Evolutionary conservation across 805 yeast species (phyloP).

Genomic region (Lipomyces mesembrius): DNA sequence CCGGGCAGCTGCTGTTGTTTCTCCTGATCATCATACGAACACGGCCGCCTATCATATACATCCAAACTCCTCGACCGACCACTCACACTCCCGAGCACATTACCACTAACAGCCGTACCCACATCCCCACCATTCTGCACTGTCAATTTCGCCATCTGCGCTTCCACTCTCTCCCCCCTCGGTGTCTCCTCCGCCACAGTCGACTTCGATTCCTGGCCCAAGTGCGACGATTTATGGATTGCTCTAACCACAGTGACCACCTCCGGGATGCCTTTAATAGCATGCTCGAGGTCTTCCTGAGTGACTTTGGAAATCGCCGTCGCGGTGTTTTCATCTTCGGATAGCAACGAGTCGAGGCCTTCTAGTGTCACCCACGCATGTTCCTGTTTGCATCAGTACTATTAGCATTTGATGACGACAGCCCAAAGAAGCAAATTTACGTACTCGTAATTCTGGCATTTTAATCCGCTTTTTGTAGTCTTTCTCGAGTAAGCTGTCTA

Average conservation of each 20-base stretch:
- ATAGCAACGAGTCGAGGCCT: conserved; percentile 46
- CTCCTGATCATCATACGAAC: conserved; percentile 9
- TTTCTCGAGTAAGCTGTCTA: conserved; percentile 65
- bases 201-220: conserved; percentile 9
- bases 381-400: conserved; percentile 28
- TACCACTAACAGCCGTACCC: no score
- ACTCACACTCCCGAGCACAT: not conserved
- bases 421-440: not conserved
- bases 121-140: conserved; percentile 2
- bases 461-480: conserved; percentile 69
- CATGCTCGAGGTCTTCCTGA: conserved; percentile 47
- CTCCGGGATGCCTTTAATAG: conserved; percentile 43
- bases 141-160: not conserved
- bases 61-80: conserved; percentile 15
- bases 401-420: not conserved
- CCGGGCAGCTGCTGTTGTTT: no score
- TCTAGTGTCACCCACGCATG: conserved; percentile 66
- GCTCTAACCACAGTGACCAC: conserved; percentile 31
- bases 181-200: not conserved
- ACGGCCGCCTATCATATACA: conserved; percentile 10
- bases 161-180: conserved; percentile 10
- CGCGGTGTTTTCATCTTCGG: conserved; percentile 47
- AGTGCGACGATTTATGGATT: conserved; percentile 9
- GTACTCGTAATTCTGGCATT: conserved; percentile 64
- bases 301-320: conserved; percentile 43